Evolutionary conservation across 805 yeast genomes (phyloP).

Genomic region (Aciculoconidium aculeatum): DNA sequence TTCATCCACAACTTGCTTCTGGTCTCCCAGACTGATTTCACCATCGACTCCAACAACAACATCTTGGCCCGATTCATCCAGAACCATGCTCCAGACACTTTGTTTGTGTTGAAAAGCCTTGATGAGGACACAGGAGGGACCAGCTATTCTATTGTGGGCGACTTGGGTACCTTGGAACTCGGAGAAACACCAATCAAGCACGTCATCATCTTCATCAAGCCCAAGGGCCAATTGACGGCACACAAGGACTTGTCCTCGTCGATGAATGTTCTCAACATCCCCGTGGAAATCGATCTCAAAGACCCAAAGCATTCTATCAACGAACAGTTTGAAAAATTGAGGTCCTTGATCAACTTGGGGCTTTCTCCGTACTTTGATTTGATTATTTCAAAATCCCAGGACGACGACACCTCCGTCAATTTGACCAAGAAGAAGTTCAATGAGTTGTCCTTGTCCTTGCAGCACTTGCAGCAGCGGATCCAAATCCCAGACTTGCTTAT

Average conservation of each 20-base stretch:
- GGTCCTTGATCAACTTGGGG: conserved; percentile 56
- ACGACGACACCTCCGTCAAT: conserved; percentile 20
- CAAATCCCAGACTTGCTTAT: conserved; percentile 60
- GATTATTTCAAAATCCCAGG: conserved; percentile 15
- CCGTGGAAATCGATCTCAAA: conserved; percentile 10
- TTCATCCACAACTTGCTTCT: conserved; percentile 8
- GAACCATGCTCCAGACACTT: conserved; percentile 16
- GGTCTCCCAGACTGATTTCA: conserved; percentile 4
- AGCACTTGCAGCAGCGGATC: conserved; percentile 60
- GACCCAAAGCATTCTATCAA: conserved; percentile 7
- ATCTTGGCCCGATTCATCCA: conserved; percentile 14
- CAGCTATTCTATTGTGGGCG: conserved; percentile 7
- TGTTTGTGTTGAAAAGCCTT: conserved; percentile 12
- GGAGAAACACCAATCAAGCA: conserved; percentile 9
- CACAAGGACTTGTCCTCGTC: conserved; percentile 25
- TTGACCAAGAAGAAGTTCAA: conserved; percentile 55
- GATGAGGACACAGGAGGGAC: conserved; percentile 5
- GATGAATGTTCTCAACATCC: conserved; percentile 32
- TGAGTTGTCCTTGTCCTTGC: conserved; percentile 63
- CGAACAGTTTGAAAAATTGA: conserved; percentile 45
- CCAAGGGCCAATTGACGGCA: conserved; percentile 25
- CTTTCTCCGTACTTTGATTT: conserved; percentile 66
- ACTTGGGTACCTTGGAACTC: conserved; percentile 6
- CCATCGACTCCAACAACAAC: conserved; percentile 3
- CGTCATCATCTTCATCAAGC: conserved; percentile 43